Evolutionary conservation across 1,284 basidiomycete genomes (phyloP).

Genomic region (Sphaerobolus stellatus): DNA sequence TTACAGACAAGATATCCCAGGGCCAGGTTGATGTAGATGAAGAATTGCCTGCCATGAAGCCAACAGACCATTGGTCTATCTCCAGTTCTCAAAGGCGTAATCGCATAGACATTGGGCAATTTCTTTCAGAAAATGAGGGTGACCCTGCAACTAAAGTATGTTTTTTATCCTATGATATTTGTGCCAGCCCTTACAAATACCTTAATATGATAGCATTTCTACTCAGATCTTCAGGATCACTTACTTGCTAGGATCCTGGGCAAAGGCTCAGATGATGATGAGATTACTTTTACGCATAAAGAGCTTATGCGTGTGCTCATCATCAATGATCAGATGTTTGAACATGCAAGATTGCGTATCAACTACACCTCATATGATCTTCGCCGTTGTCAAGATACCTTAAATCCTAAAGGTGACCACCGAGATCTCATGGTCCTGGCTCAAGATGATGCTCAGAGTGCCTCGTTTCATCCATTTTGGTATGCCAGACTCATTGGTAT

Average conservation of each 20-base stretch:
- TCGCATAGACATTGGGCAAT: background rate
- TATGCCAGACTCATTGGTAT: slow-evolving; percentile 37
- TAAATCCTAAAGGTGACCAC: slow-evolving; percentile 23
- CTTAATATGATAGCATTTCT: slow-evolving; percentile 26
- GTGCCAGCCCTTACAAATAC: background rate
- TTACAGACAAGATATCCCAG: background rate
- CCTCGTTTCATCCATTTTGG: slow-evolving; percentile 28
- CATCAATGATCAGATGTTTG: slow-evolving; percentile 24
- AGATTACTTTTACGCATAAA: slow-evolving; percentile 21
- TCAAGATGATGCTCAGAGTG: slow-evolving; percentile 14
- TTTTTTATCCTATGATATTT: background rate
- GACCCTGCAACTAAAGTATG: background rate
- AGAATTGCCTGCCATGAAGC: slow-evolving; percentile 20
- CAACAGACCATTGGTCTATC: background rate
- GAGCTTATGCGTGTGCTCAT: background rate
- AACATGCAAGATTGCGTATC: slow-evolving; percentile 18
- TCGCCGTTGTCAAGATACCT: slow-evolving; percentile 30
- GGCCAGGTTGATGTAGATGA: slow-evolving; percentile 9
- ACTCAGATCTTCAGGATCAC: slow-evolving; percentile 31
- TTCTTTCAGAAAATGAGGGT: background rate
- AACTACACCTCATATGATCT: slow-evolving; percentile 49
- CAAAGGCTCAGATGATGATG: slow-evolving; percentile 27
- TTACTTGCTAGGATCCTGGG: slow-evolving; percentile 24
- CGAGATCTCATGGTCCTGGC: slow-evolving; percentile 25
- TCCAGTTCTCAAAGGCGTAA: background rate